Conservation (phyloP, 495 filamentous ascomycete species). For the Aspergillus panamensis region DNA sequence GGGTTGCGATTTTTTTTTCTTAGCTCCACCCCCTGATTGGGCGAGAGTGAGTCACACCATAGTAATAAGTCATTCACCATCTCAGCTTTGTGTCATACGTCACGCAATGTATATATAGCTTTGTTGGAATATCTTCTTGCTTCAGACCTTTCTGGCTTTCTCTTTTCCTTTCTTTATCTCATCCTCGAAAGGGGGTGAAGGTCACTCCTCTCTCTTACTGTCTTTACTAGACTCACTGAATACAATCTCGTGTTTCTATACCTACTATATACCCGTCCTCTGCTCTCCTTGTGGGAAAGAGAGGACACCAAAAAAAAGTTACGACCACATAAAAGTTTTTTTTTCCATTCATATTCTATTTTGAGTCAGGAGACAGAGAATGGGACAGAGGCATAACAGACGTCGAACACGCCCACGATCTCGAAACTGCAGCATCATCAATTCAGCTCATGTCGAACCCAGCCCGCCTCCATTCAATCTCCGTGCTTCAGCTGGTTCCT, state of each 20-base stretch:
- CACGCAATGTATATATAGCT: conserved; percentile 17
- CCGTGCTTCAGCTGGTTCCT: conserved; percentile 12
- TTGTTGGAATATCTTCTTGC: neutral
- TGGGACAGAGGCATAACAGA: conserved; percentile 50
- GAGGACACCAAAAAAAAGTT: neutral
- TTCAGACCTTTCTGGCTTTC: conserved; percentile 7
- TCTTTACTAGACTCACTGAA: conserved; percentile 5
- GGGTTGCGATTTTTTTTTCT: conserved; percentile 4
- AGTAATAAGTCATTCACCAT: conserved; percentile 16
- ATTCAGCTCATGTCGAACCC: conserved; percentile 19
- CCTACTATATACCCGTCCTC: conserved; percentile 1
- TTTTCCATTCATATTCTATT: neutral
- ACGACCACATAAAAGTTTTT: conserved; percentile 13
- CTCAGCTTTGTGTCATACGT: conserved; percentile 9
- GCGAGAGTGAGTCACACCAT: conserved; percentile 30
- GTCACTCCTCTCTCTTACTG: conserved; percentile 37
- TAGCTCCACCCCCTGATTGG: conserved; percentile 19
- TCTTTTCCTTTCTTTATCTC: conserved; percentile 37
- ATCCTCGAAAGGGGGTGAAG: conserved; percentile 44
- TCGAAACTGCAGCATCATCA: conserved; percentile 28
- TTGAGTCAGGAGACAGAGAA: conserved; percentile 22
- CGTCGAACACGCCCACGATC: conserved; percentile 45
- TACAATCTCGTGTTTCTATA: conserved; percentile 13
- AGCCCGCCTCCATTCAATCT: conserved; percentile 9
- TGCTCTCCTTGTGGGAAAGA: neutral